These are phyloP conservation scores for Kernera saxatilis DNA, from an alignment of 345 rosid genomes.

Conservation along the genomic window DNA sequence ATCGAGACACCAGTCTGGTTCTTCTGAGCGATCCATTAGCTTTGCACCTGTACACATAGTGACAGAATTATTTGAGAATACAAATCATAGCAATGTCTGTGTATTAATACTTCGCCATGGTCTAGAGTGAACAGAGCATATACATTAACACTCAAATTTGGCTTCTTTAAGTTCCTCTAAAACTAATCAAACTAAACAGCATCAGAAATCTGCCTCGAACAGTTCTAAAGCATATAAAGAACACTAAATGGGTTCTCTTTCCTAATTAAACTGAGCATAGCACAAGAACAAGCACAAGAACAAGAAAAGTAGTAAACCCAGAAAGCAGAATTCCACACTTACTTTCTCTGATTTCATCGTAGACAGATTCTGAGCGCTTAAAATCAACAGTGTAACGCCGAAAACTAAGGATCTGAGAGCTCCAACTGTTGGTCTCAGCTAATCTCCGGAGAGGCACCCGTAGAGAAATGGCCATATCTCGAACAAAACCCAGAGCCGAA, in stretches of 20 bases:
- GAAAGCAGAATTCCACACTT: background rate
- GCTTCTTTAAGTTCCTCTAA: background rate
- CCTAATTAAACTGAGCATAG: background rate
- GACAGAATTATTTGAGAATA: background rate
- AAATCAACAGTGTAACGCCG: constrained; percentile 19
- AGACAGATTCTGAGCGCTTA: constrained; percentile 2
- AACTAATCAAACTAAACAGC: background rate
- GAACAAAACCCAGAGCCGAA: constrained; percentile 14
- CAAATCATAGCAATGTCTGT: background rate
- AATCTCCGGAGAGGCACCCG: constrained; percentile 15
- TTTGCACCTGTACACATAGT: constrained; percentile 17
- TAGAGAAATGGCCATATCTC: constrained; percentile 10
- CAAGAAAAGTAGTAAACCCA: background rate
- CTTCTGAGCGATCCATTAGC: constrained; percentile 5
- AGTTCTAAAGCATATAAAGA: background rate
- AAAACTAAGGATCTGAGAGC: constrained; percentile 30
- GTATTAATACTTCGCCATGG: background rate
- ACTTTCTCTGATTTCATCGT: constrained; percentile 7
- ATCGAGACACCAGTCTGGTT: constrained; percentile 16
- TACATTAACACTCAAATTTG: background rate
- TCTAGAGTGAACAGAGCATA: background rate
- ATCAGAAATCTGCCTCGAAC: background rate
- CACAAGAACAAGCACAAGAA: background rate
- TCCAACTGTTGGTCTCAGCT: constrained; percentile 20
- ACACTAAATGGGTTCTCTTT: background rate